These are phyloP conservation scores for Atkinsonella texensis DNA, from an alignment of 2,329 filamentous ascomycete genomes.

Conservation along the genomic window DNA sequence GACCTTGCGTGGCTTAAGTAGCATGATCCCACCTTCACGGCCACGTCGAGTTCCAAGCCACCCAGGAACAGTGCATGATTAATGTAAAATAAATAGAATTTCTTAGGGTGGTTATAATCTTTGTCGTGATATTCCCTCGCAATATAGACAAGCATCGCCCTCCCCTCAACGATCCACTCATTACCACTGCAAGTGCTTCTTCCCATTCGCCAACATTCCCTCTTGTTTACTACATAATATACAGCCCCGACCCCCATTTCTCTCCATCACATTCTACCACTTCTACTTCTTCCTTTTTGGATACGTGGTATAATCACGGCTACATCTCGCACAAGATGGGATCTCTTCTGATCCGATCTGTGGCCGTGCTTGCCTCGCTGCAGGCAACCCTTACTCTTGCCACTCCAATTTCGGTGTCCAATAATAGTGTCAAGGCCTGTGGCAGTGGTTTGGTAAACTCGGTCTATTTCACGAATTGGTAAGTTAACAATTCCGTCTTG, in stretches of 20 bases:
- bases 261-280: neutral
- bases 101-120: neutral
- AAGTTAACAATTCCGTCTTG: slow-evolving; percentile 4
- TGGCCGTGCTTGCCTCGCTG: slow-evolving; percentile 17
- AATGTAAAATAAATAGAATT: neutral
- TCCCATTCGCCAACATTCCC: neutral
- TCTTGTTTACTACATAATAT: neutral
- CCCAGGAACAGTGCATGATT: neutral
- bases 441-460: slow-evolving; percentile 21
- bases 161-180: neutral
- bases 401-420: slow-evolving; percentile 8
- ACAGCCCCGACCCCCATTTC: neutral
- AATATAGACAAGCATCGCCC: slow-evolving; percentile 1
- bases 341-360: slow-evolving; percentile 13
- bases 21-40: slow-evolving; percentile 4
- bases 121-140: neutral
- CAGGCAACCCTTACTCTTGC: slow-evolving; percentile 13
- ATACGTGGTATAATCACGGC: neutral
- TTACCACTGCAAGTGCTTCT: neutral
- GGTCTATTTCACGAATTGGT: slow-evolving; percentile 40
- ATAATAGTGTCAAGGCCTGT: slow-evolving; percentile 10
- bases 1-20: slow-evolving; percentile 1
- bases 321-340: slow-evolving; percentile 13
- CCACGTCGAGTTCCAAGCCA: neutral
- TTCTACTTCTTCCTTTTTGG: neutral